These are phyloP conservation scores for Acorus gramineus DNA, from an alignment of 106 monocot genomes.

Conservation along the genomic window DNA sequence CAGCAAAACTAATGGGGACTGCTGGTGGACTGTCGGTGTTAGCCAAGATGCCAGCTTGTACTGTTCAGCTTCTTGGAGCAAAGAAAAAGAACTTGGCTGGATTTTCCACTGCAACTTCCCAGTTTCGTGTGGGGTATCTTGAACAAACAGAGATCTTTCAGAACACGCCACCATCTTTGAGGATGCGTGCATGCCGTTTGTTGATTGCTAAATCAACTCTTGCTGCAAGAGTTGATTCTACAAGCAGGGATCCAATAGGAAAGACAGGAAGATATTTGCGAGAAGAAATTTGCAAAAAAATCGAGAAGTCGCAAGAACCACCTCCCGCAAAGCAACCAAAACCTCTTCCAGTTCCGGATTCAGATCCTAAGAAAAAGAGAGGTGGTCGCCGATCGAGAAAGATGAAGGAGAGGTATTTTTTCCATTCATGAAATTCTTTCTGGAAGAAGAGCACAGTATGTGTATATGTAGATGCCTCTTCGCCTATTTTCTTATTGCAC, in stretches of 20 bases:
- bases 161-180: slow-evolving; percentile 67
- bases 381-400: slow-evolving; percentile 80
- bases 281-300: slow-evolving; percentile 80
- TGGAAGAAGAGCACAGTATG: neutral
- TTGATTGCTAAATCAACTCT: slow-evolving; percentile 85
- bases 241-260: slow-evolving; percentile 77
- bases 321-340: slow-evolving; percentile 96
- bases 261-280: slow-evolving; percentile 64
- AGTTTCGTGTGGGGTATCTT: slow-evolving; percentile 77
- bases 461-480: neutral
- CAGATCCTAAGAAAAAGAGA: slow-evolving; percentile 95
- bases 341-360: slow-evolving; percentile 94
- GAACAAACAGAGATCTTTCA: slow-evolving; percentile 88
- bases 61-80: slow-evolving; percentile 86
- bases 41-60: slow-evolving; percentile 97
- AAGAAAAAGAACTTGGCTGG: slow-evolving; percentile 94
- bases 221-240: slow-evolving; percentile 79
- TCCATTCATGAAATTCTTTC: neutral
- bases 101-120: slow-evolving; percentile 86
- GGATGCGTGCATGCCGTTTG: slow-evolving; percentile 69
- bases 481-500: neutral
- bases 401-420: slow-evolving; percentile 77
- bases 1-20: slow-evolving; percentile 93
- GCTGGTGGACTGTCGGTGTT: slow-evolving; percentile 87
- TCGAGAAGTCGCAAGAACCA: slow-evolving; percentile 98